Percentiles rank a stretch among this genome's conserved stretches.
Conservation (phyloP, 2,329 filamentous ascomycete species). For the Ophidiomyces ophidiicola region DNA sequence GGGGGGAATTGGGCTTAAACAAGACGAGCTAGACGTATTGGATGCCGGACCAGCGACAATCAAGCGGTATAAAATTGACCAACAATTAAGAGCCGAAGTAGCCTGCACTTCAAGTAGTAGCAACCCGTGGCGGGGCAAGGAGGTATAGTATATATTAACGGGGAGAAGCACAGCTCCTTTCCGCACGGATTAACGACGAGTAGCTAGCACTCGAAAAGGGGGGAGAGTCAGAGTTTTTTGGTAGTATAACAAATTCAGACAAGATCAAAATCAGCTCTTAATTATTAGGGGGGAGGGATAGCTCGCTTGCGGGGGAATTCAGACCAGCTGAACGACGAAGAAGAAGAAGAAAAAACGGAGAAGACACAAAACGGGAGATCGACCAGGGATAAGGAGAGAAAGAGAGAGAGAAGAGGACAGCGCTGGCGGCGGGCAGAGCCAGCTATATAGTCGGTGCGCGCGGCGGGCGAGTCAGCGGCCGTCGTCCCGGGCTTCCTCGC, state of each 20-base stretch:
- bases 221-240: slow-evolving; percentile 29
- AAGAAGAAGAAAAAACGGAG: slow-evolving; percentile 26
- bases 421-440: not conserved
- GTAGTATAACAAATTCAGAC: not conserved
- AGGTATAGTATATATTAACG: not conserved
- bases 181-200: not conserved
- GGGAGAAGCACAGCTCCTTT: slow-evolving; percentile 14
- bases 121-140: not conserved
- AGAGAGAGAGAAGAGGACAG: slow-evolving; percentile 4
- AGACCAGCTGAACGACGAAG: slow-evolving; percentile 51
- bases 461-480: slow-evolving; percentile 2
- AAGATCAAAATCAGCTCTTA: slow-evolving; percentile 12
- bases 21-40: slow-evolving; percentile 16
- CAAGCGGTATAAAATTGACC: slow-evolving; percentile 3
- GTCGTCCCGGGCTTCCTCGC: not conserved
- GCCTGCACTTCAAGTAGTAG: slow-evolving; percentile 1
- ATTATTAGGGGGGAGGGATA: slow-evolving; percentile 24
- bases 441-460: slow-evolving; percentile 24
- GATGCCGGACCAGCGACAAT: slow-evolving; percentile 16
- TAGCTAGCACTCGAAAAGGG: slow-evolving; percentile 20
- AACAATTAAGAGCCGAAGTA: slow-evolving; percentile 10
- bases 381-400: slow-evolving; percentile 1
- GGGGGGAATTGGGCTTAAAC: not conserved
- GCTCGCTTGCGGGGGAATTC: slow-evolving; percentile 21
- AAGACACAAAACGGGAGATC: slow-evolving; percentile 1